phyloP scores from a whole-genome alignment of 164 flowering plant species.

The Malania oleifera region DNA sequence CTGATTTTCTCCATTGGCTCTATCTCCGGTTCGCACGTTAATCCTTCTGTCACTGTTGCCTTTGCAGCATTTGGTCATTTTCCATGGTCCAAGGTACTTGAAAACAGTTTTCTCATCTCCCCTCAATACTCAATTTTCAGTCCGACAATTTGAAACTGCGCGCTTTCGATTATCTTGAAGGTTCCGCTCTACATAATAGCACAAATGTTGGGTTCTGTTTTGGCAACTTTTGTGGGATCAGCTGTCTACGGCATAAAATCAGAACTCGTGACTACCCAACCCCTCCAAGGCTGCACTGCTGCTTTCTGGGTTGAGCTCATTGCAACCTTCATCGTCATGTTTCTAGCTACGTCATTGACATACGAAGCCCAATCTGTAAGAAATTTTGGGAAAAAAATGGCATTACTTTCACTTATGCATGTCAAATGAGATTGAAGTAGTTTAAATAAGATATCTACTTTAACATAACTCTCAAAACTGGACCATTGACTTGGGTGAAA shows the following conservation, averaged over 20 bases:
- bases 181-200: constrained; percentile 64
- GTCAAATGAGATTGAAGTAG: too few relatives aligned
- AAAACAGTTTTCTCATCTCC: background rate
- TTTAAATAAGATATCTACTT: too few relatives aligned
- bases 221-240: constrained; percentile 52
- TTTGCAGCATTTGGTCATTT: constrained; percentile 56
- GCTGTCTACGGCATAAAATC: constrained; percentile 43
- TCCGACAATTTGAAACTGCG: too few relatives aligned
- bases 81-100: constrained; percentile 62
- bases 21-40: constrained; percentile 85
- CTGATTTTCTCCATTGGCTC: constrained; percentile 53
- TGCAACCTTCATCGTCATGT: constrained; percentile 59
- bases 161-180: constrained; percentile 22
- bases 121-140: too few relatives aligned
- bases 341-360: constrained; percentile 47
- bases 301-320: constrained; percentile 81
- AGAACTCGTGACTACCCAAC: constrained; percentile 47
- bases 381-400: background rate
- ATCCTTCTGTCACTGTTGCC: constrained; percentile 74
- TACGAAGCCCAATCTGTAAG: constrained; percentile 42
- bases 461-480: too few relatives aligned
- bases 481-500: too few relatives aligned
- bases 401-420: background rate
- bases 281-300: constrained; percentile 36
- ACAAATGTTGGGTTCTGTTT: constrained; percentile 53